These are phyloP conservation scores for Agrocybe pediades DNA, from an alignment of 768 basidiomycete species.

Conservation along the genomic window DNA sequence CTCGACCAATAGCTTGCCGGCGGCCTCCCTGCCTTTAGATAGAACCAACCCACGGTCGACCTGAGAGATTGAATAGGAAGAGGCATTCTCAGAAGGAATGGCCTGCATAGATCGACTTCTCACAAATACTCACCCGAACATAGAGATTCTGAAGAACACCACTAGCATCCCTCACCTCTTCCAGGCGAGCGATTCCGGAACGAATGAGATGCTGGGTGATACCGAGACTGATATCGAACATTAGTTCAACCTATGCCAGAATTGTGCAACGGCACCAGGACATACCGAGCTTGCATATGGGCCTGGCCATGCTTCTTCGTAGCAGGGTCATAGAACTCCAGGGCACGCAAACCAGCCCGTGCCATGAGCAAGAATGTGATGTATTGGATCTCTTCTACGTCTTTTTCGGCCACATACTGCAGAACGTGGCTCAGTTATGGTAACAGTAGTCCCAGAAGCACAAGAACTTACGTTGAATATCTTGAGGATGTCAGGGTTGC, in stretches of 20 bases:
- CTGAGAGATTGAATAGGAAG: conserved; percentile 33
- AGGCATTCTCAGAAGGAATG: not conserved
- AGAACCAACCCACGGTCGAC: conserved; percentile 74
- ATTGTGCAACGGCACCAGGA: conserved; percentile 4
- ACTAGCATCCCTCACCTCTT: conserved; percentile 60
- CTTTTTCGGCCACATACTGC: conserved; percentile 68
- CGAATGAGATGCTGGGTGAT: conserved; percentile 81
- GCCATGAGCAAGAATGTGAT: conserved; percentile 86
- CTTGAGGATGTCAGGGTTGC: conserved; percentile 73
- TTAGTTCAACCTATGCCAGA: conserved; percentile 2
- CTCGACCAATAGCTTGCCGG: conserved; percentile 75
- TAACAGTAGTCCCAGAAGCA: not conserved
- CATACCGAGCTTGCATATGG: conserved; percentile 87
- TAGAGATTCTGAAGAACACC: conserved; percentile 69
- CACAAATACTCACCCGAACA: conserved; percentile 53
- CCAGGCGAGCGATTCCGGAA: conserved; percentile 67
- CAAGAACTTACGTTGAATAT: conserved; percentile 69
- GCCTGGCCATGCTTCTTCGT: conserved; percentile 87
- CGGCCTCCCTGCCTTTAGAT: conserved; percentile 61
- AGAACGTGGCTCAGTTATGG: not conserved
- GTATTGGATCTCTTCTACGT: conserved; percentile 77
- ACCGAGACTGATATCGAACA: conserved; percentile 55
- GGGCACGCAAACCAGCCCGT: conserved; percentile 74
- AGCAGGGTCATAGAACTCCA: conserved; percentile 82
- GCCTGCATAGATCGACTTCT: conserved; percentile 1